Base-by-base conservation (phyloP, 2,329 filamentous ascomycete species). In the Penicillium sp. region DNA sequence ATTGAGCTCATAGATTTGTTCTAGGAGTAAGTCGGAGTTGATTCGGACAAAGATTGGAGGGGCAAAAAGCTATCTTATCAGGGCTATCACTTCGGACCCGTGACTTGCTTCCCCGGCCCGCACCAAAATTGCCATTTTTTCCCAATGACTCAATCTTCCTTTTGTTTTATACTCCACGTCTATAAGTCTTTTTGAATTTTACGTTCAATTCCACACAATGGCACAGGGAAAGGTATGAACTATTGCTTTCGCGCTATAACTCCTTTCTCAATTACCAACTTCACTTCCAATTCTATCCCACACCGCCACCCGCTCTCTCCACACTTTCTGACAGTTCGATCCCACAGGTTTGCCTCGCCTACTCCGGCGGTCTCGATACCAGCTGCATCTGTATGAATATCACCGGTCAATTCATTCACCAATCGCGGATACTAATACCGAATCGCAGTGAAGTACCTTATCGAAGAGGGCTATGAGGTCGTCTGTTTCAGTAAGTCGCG, bases 281-380 rank as follows among this genome's bases (percentile, higher is more conserved):
- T 51, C 40, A 42, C 25, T 31, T 51, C 43, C 31, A 25, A 54
- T 53, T 31, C 42, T 21, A 31, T 42, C 13, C 27, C 46, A 66
- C 59, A 66, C 63, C 63, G 62, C 59, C 56, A 61, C 48, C 47
- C 50, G 27, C 48, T 50, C 48, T 48, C 56, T 47, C 50, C 58
- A 52, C 41, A 42, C 42, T 42, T 35, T 58, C 64, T 67, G 54
- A 67, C 58, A 45, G 33, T 56, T 59, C 50, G 25, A 29, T 52
- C 46, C 23, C 47, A 62, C 45, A 72, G 68, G 72, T 75, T 66
- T 73, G 71, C 62, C 67, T 74, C 51, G 73, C 73, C 60, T 77
- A 75, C 66, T 72, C 69, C 49, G 76, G 84, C 71, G 84, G 84
- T 69, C 79, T 86, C 62, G 84, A 86, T 69, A 86, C 84, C 66